These are phyloP conservation scores for Suillus alpinus DNA, from an alignment of 768 basidiomycete species.

Conservation along the genomic window DNA sequence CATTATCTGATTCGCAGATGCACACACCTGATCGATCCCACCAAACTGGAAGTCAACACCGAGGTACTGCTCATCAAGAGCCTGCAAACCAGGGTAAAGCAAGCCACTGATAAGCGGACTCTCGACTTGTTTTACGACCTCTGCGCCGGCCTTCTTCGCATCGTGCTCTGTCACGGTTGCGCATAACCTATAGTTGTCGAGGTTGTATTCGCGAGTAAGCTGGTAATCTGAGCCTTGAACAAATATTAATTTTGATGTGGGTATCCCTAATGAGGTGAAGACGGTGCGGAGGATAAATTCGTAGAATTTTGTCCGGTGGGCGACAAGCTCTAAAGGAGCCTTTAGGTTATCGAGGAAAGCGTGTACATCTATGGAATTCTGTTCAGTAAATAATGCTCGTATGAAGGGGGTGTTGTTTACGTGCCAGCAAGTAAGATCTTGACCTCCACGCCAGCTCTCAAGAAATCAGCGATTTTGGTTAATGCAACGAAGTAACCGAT, in stretches of 20 bases:
- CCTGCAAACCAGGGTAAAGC: conserved; percentile 94
- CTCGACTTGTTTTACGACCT: conserved; percentile 97
- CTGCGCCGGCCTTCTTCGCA: conserved; percentile 96
- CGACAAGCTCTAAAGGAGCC: conserved; percentile 89
- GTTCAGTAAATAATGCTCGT: background rate
- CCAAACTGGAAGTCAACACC: conserved; percentile 97
- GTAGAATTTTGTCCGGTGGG: conserved; percentile 89
- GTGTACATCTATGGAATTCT: conserved; percentile 66
- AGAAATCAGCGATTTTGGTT: conserved; percentile 94
- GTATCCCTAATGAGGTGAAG: conserved; percentile 87
- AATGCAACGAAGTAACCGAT: conserved; percentile 96
- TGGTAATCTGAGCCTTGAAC: conserved; percentile 93
- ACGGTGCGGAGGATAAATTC: conserved; percentile 76
- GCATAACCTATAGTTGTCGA: conserved; percentile 92
- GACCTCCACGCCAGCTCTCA: conserved; percentile 88
- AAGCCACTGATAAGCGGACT: conserved; percentile 88
- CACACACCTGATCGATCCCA: conserved; percentile 88
- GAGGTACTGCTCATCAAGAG: conserved; percentile 96
- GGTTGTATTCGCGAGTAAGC: conserved; percentile 84
- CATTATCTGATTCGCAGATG: background rate
- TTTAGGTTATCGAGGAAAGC: conserved; percentile 98
- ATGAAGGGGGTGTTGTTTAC: conserved; percentile 7
- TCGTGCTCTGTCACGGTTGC: conserved; percentile 94
- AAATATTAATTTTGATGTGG: conserved; percentile 78
- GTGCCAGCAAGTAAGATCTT: conserved; percentile 78